Evolutionary conservation across 345 rosid species (phyloP), one percentile per base, ranked within the genome.

Genomic region (Syzygium aqueum): DNA sequence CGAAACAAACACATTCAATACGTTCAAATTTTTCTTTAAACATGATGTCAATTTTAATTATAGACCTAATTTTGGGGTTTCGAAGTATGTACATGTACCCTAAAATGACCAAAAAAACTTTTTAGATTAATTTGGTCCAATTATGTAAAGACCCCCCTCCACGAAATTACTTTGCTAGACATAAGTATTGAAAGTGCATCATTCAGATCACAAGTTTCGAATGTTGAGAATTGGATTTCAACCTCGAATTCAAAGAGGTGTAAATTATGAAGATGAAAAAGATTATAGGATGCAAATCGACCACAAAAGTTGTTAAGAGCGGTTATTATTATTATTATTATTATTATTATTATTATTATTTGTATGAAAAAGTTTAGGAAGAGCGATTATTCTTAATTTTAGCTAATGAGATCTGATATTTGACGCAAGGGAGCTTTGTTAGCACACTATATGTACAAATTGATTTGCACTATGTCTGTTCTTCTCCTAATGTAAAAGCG

Each of bases 1-100:
- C 0, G 0, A 23, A 23, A 56, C 27, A 10, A 9, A 9, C 11
- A 56, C 6, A 0, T 8, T 1, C 13, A n/a, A 6, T n/a, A n/a
- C 15, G 6, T 61, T n/a, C 1, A 0, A n/a, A 13, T n/a, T 61
- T 61, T n/a, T 61, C 67, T 61, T 61, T 6, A 0, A 61, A 61
- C 28, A 61, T 27, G 73, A n/a, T 6, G 33, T 13, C 0, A 6
- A 61, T 61, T 6, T 13, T n/a, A 61, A 59, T 59, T 59, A 25
- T n/a, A 61, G 33, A 27, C 17, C 9, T 61, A 61, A 61, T n/a
- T 61, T n/a, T 61, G 67, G 17, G 17, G 67, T 61, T n/a, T 61
- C 67, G 3, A 61, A 61, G 67, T 12, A n/a, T n/a, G 67, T 61
- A 1, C 67, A 61, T n/a, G 17, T 51, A 12, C 53, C 53, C 5